Evolutionary conservation across 768 basidiomycete genomes (phyloP).

Genomic region (Termitomyces sp.): DNA sequence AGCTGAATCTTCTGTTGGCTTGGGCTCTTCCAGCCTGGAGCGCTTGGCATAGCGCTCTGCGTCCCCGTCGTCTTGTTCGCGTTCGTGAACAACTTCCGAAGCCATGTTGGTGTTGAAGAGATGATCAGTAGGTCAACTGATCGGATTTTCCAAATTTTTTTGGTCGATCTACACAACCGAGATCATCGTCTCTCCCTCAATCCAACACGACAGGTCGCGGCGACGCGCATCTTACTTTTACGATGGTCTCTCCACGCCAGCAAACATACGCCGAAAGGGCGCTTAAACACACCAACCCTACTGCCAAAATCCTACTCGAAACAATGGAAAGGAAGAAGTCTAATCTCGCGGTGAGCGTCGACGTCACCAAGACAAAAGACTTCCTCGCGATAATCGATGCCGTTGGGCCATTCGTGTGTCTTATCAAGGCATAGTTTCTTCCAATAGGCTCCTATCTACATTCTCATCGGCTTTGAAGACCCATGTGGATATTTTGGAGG

Average conservation of each 20-base stretch:
- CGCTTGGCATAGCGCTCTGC: conserved; percentile 43
- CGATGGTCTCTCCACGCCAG: conserved; percentile 31
- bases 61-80: conserved; percentile 46
- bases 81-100: conserved; percentile 38
- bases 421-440: conserved; percentile 74
- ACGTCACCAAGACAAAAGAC: conserved; percentile 77
- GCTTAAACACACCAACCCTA: conserved; percentile 58
- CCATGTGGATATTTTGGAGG: conserved; percentile 93
- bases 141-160: conserved; percentile 7
- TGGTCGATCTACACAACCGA: conserved; percentile 13
- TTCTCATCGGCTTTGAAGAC: conserved; percentile 57
- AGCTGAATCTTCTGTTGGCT: conserved; percentile 3
- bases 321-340: conserved; percentile 84
- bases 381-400: conserved; percentile 84
- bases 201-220: neutral
- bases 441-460: conserved; percentile 14
- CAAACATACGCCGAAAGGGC: conserved; percentile 65
- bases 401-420: conserved; percentile 87
- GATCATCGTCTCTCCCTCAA: conserved; percentile 17
- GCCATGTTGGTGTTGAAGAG: conserved; percentile 24
- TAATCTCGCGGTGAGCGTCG: conserved; percentile 94
- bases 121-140: conserved; percentile 2
- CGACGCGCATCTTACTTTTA: neutral
- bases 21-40: conserved; percentile 30
- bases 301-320: conserved; percentile 74